Conservation (phyloP, 164 flowering plant genomes). For the Aristolochia californica region DNA sequence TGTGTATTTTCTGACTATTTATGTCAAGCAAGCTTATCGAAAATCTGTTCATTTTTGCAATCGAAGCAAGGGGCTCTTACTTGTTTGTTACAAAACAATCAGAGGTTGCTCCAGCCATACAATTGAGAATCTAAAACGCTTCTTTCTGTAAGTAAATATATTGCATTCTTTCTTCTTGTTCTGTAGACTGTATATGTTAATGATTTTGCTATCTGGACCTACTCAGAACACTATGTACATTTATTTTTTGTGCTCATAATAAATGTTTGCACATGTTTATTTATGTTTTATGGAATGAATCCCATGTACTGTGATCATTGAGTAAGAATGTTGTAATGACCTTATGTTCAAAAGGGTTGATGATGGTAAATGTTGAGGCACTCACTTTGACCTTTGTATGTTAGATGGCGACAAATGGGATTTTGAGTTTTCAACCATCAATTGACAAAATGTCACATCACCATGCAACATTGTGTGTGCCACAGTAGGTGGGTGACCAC, state of each 20-base stretch:
- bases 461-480: too few relatives aligned
- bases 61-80: constrained; percentile 37
- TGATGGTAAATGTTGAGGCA: too few relatives aligned
- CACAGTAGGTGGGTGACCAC: too few relatives aligned
- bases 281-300: not conserved
- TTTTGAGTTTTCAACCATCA: too few relatives aligned
- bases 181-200: not conserved
- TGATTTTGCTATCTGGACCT: not conserved
- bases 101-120: constrained; percentile 67
- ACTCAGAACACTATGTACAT: not conserved
- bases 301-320: not conserved
- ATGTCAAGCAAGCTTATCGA: too few relatives aligned
- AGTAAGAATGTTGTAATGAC: not conserved
- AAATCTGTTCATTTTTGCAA: not conserved
- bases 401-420: too few relatives aligned
- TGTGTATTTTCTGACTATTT: not conserved
- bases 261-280: not conserved
- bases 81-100: constrained; percentile 35
- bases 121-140: constrained; percentile 69
- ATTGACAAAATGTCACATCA: too few relatives aligned
- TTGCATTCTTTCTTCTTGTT: not conserved
- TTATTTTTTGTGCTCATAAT: not conserved
- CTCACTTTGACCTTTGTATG: too few relatives aligned
- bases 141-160: constrained; percentile 45
- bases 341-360: too few relatives aligned